A percentile compares a stretch with the other conserved stretches of the same genome.
These are phyloP conservation scores for Neofusicoccum laricinum DNA, from an alignment of 2,329 filamentous ascomycete genomes.

Conservation along the genomic window DNA sequence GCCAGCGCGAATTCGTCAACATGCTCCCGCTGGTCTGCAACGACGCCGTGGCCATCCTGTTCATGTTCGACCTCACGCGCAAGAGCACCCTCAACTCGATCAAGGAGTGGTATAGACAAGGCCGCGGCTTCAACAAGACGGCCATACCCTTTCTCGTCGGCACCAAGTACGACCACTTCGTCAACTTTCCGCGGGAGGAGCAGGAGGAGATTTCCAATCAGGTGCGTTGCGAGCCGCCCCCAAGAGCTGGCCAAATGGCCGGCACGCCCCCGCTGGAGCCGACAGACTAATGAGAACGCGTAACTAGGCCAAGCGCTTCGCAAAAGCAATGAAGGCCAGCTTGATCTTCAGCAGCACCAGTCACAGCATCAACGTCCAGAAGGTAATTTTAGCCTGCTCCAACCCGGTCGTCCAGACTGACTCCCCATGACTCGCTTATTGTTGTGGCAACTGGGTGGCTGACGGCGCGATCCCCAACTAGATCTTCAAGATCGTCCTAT, in stretches of 20 bases:
- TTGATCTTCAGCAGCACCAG: conserved; percentile 98
- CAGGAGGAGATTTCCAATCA: conserved; percentile 98
- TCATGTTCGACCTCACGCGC: conserved; percentile 98
- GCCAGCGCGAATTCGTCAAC: conserved; percentile 98
- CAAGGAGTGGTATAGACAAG: conserved; percentile 99
- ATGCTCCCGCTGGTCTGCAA: conserved; percentile 99
- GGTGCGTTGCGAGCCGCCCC: conserved; percentile 49
- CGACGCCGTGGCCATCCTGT: conserved; percentile 95
- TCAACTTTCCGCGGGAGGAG: conserved; percentile 95
- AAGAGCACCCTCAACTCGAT: conserved; percentile 99
- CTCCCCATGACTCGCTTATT: neutral
- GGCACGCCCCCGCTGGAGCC: neutral
- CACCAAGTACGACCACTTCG: conserved; percentile 98
- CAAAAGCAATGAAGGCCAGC: conserved; percentile 96
- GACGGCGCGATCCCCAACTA: conserved; percentile 37
- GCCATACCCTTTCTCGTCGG: conserved; percentile 97
- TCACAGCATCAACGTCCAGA: conserved; percentile 99
- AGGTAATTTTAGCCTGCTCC: conserved; percentile 56
- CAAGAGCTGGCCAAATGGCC: neutral
- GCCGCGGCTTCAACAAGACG: conserved; percentile 98
- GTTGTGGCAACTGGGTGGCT: neutral
- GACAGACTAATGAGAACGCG: neutral
- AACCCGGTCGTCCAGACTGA: too few species aligned
- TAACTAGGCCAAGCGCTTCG: conserved; percentile 80
- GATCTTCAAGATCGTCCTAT: conserved; percentile 99